These are phyloP conservation scores for Fagopyrum esculentum DNA, from an alignment of 148 eudicot species.

Conservation along the genomic window DNA sequence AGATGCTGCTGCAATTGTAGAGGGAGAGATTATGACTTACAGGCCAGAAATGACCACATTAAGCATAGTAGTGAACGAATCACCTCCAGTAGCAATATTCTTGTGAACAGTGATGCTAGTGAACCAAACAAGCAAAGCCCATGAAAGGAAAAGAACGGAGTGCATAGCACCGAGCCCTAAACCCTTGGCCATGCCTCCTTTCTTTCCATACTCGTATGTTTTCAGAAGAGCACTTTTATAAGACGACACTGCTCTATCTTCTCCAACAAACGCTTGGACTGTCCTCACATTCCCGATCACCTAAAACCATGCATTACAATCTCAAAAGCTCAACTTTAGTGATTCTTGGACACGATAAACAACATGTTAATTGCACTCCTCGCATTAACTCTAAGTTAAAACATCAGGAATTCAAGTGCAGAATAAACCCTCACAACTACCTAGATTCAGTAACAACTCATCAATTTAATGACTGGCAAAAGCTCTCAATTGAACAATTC, in stretches of 20 bases:
- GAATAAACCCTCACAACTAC: background rate
- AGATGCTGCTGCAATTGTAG: background rate
- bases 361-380: background rate
- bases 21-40: constrained; percentile 37
- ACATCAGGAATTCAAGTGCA: background rate
- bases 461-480: background rate
- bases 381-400: background rate
- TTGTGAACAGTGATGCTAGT: constrained; percentile 89
- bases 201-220: constrained; percentile 74
- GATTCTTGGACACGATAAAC: background rate
- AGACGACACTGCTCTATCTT: constrained; percentile 69
- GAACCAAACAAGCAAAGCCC: constrained; percentile 97
- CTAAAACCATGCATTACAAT: constrained; percentile 23
- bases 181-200: constrained; percentile 94
- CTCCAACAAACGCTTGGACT: constrained; percentile 94
- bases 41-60: constrained; percentile 94
- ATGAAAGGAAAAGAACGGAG: constrained; percentile 83
- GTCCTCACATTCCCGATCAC: constrained; percentile 92
- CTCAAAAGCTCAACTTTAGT: background rate
- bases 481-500: background rate
- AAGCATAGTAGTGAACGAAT: constrained; percentile 98
- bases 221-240: constrained; percentile 55
- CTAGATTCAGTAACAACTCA: background rate
- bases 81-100: constrained; percentile 82
- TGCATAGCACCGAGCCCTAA: constrained; percentile 84